These are phyloP conservation scores for Martiniozyma abietophila DNA, from an alignment of 805 yeast species.

Conservation along the genomic window DNA sequence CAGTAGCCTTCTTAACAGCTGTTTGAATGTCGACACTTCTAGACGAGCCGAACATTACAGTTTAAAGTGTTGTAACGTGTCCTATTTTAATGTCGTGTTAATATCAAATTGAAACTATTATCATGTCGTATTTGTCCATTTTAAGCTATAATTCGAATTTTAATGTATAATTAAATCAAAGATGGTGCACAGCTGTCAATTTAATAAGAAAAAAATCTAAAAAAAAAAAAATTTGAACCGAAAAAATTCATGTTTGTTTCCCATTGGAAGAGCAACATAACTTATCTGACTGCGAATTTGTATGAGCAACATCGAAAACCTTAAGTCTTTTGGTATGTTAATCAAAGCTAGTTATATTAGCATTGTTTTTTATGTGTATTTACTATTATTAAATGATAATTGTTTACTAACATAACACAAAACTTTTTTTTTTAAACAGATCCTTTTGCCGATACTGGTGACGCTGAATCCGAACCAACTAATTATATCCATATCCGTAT, in stretches of 20 bases:
- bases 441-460: constrained; percentile 99
- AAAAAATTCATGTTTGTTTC: no score
- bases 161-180: background rate
- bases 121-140: background rate
- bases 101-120: background rate
- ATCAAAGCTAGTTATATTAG: background rate
- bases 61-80: background rate
- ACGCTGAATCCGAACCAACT: constrained; percentile 93
- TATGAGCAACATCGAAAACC: constrained; percentile 90
- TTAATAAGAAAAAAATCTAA: background rate
- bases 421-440: constrained; percentile 33
- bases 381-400: constrained; percentile 1
- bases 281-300: constrained; percentile 16
- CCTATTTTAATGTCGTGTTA: background rate
- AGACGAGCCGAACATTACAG: constrained; percentile 16
- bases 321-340: constrained; percentile 60
- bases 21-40: constrained; percentile 33
- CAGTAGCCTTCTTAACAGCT: constrained; percentile 75
- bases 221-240: background rate
- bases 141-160: background rate
- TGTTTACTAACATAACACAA: background rate
- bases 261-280: no score
- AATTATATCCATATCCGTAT: constrained; percentile 97
- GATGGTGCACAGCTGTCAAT: constrained; percentile 1
- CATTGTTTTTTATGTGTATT: background rate